A percentile compares a stretch with the other conserved stretches of the same genome.
Conservation (phyloP, 805 yeast genomes). For the Pachysolen tannophilus region DNA sequence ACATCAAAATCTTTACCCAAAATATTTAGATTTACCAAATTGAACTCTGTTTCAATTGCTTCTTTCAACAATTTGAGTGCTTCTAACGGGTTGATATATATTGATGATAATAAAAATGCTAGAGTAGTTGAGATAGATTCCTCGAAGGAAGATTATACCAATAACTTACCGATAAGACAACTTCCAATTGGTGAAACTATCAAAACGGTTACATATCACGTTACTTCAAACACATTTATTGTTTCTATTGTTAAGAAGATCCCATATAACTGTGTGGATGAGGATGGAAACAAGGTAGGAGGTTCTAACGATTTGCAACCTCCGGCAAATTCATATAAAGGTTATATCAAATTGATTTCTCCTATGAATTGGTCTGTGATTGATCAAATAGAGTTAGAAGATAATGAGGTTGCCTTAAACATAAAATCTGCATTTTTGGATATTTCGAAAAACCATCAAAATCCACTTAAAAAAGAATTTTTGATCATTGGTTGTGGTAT, state of each 20-base stretch:
- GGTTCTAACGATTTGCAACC: constrained; percentile 37
- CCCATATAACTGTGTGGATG: constrained; percentile 62
- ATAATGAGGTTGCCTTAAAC: constrained; percentile 57
- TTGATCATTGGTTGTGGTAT: constrained; percentile 75
- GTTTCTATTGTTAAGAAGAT: constrained; percentile 52
- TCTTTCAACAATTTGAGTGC: constrained; percentile 31
- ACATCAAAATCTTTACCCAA: constrained; percentile 56
- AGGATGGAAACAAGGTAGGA: constrained; percentile 63
- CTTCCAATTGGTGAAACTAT: constrained; percentile 51
- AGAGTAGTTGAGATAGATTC: constrained; percentile 45
- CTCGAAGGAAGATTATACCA: constrained; percentile 42
- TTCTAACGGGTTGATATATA: constrained; percentile 53
- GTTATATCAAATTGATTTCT: constrained; percentile 57
- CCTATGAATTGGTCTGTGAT: constrained; percentile 73
- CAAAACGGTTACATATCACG: constrained; percentile 63
- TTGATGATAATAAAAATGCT: constrained; percentile 64
- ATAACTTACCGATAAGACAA: constrained; percentile 50
- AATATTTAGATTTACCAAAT: constrained; percentile 56
- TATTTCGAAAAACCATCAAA: constrained; percentile 23
- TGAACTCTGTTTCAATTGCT: constrained; percentile 61
- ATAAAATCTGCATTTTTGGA: constrained; percentile 47
- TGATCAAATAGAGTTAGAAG: constrained; percentile 57
- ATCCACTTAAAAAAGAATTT: constrained; percentile 39
- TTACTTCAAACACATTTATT: constrained; percentile 50
- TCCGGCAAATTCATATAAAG: constrained; percentile 48